Base-by-base conservation (phyloP, 2,329 filamentous ascomycete species). In the Zasmidium citrigriseum region DNA sequence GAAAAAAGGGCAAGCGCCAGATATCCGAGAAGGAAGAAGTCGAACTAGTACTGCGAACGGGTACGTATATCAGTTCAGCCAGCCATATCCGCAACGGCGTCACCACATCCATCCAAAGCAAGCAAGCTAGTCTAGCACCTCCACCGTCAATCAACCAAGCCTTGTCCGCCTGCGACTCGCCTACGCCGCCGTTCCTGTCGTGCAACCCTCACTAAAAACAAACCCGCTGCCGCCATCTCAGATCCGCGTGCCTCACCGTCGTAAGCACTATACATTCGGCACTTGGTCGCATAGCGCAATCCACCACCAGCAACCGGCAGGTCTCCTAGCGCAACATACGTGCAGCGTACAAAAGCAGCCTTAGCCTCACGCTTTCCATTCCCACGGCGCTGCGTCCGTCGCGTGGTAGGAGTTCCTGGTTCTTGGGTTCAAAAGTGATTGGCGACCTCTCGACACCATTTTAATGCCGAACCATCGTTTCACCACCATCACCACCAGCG, bases 381-480 rank as follows among this genome's bases (percentile, higher is more conserved):
- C 53, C 46, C 52, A 58, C 46, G 47, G 41, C 27, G 41, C 41
- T n/a, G 34, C 7, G n/a, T 38, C 41, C 34, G 38, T 44, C 41
- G 52, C 52, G 41, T 29, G 52, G 55, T 46, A 22, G 29, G 23
- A 44, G 47, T 49, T 20, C 23, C 46, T 59, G 59, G 57, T 46
- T 53, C 51, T 27, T 48, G 60, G 57, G 52, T 41, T 41, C 50
- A 51, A 46, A 27, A 57, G 21, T 59, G 34, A 52, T 55, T 51
- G 57, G 57, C 24, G 47, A 27, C 18, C 21, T 25, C 24, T 45
- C 11, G 47, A 47, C 34, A 46, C 51, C 34, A 52, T 47, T 56
- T 53, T 52, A 55, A 54, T 63, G 55, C 58, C 60, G 57, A 60
- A 52, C 58, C 57, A 56, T 16, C 47, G 23, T 52, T 56, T 50